Percentiles rank a stretch among this genome's conserved stretches.
Evolutionary conservation across 73 alveolate genomes (phyloP).

Genomic region (Stentor coeruleus): DNA sequence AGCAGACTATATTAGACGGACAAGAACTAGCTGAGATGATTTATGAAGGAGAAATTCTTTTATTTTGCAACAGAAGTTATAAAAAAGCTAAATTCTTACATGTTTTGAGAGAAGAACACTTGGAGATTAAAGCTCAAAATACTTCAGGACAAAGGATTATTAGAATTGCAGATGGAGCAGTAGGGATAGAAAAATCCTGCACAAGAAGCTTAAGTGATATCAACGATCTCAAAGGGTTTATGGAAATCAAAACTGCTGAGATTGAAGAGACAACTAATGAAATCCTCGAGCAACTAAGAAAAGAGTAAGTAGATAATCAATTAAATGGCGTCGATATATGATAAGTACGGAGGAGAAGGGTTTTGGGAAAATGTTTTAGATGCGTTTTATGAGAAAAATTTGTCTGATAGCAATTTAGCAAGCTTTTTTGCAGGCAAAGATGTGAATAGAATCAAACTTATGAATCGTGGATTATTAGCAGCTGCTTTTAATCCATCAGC

Average conservation of each 20-base stretch:
- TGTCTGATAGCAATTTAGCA: neutral
- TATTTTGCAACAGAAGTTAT: neutral
- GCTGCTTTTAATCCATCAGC: neutral
- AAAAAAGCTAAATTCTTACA: neutral
- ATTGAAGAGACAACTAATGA: neutral
- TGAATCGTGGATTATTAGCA: neutral
- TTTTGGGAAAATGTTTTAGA: neutral
- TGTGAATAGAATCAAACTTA: neutral
- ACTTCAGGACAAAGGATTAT: neutral
- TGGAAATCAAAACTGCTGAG: neutral
- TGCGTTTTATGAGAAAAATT: neutral
- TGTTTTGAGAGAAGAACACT: neutral
- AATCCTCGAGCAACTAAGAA: neutral
- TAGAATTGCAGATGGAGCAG: neutral
- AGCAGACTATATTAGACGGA: neutral
- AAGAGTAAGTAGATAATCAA: neutral
- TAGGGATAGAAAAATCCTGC: neutral
- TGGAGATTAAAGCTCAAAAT: neutral
- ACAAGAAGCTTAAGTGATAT: neutral
- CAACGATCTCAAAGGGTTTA: neutral
- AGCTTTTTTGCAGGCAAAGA: neutral
- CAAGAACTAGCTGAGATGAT: neutral
- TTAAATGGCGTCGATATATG: neutral
- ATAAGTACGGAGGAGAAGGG: neutral
- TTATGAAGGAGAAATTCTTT: neutral